Evolutionary conservation across 2,329 filamentous ascomycete species (phyloP), one percentile per base, ranked within the genome.

Genomic region (Aspergillus cejpii): DNA sequence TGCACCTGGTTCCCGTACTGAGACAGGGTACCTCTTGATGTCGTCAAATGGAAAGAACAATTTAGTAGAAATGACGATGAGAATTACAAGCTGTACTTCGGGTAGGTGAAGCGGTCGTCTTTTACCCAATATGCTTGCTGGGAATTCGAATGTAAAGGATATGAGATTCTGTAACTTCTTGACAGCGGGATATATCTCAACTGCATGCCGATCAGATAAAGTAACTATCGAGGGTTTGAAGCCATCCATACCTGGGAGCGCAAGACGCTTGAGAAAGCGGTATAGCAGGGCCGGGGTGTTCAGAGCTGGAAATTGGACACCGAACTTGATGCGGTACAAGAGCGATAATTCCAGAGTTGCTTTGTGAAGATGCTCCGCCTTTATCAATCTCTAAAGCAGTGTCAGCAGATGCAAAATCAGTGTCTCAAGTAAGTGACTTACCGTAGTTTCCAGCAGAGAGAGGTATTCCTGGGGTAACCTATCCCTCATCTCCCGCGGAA

Each of bases 41-140:
- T 71, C 69, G 56, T 87, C 80, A 36, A 95, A 80, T 0, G 91
- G 87, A 56, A 87, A 89, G 15, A 85, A 73, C 2, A 95, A 64
- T 57, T 96, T 96, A 3, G 84, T 81, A 3, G 85, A 80, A 11
- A 94, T 74, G 2, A 95, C 71, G 3, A 95, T 64, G 3, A 87
- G 70, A 3, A 82, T 75, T 44, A 88, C 73, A 1, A 96, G 69
- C 34, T 85, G 78, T 5, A 86, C 72, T 58, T 97, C 92, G 0
- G 92, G 88, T 50, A 84, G 77, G 40, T 80, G 73, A 6, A 77
- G 66, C 20, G 73, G 52, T 28, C 54, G 58, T 24, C 56, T 66
- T 47, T 73, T 66, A 48, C 68, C 66, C 41, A 50, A 45, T 59
- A 48, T 49, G 40, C 64, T 60, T 23, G 65, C 69, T 3, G 70